Evolutionary conservation across 2,329 filamentous ascomycete genomes (phyloP), one percentile per base, ranked within the genome.

Genomic region (Stromatinia cepivora): DNA sequence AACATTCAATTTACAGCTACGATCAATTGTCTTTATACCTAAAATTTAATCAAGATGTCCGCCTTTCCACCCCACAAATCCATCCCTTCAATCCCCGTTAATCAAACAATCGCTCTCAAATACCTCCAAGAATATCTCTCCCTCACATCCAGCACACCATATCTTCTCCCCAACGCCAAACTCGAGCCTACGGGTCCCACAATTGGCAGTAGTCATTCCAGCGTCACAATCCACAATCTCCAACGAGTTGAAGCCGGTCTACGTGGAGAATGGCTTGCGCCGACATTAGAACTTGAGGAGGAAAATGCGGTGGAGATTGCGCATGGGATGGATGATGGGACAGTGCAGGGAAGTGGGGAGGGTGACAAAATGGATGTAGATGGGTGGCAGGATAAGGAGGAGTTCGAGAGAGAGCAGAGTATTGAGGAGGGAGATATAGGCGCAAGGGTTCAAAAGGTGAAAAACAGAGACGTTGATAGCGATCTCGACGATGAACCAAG

Each of bases 181-280:
- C 75, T 79, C 39, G 74, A 77, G 48, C 67, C 75, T n/a, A 74
- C 75, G 10, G 78, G 78, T 7, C 77, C 77, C 22, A 74, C 74
- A 17, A 71, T 75, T 6, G 75, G 74, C 4, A 71, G 73, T 15
- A 74, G 71, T 22, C 72, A 72, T 22, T 76, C 76, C 4, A 75
- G 82, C 10, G 78, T 86, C n/a, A 79, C 82, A 20, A 79, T 87
- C 66, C 83, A 85, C 75, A 84, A 86, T 73, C 76, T 87, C 58
- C 79, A 82, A 50, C 81, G 85, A 61, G 82, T 87, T 11, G 83
- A 84, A 71, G 81, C 82, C 8, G 85, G 85, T 0, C 72, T 87
- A 70, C 76, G 79, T 28, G 85, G 85, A 31, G 84, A 87, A 77
- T 81, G 80, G 71, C 75, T 86, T 36, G 82, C 76, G 67, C 76